Conservation (phyloP, 768 basidiomycete species). For the Coprinellus micaceus region DNA sequence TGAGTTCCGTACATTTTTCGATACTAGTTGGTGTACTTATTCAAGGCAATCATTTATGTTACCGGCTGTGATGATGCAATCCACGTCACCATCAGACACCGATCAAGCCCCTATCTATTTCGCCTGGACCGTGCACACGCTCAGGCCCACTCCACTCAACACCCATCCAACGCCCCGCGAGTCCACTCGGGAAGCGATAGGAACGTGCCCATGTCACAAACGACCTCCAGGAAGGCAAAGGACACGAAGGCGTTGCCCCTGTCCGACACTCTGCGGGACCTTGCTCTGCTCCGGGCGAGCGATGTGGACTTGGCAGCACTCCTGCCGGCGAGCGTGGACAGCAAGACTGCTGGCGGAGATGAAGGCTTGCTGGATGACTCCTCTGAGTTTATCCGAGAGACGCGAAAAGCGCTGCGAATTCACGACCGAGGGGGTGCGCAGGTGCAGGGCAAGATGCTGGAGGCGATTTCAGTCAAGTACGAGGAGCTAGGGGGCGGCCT, state of each 20-base stretch:
- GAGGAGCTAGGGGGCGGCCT: constrained; percentile 41
- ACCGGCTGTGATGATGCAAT: no score
- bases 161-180: no score
- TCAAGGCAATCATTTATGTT: no score
- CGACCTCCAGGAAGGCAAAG: constrained; percentile 23
- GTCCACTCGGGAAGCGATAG: no score
- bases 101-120: no score
- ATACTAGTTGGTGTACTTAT: no score
- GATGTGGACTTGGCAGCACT: constrained; percentile 34
- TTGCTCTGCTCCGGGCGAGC: constrained; percentile 65
- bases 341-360: constrained; percentile 11
- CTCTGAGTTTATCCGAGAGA: constrained; percentile 54
- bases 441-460: constrained; percentile 49
- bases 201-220: constrained; percentile 13
- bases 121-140: no score
- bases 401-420: constrained; percentile 54
- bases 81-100: no score
- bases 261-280: constrained; percentile 61
- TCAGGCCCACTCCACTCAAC: no score
- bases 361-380: constrained; percentile 49
- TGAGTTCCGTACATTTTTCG: no score
- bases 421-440: constrained; percentile 51
- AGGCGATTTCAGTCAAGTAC: constrained; percentile 49
- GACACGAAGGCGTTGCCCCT: constrained; percentile 51
- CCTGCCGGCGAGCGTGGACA: constrained; percentile 10